Conservation (phyloP, 768 basidiomycete genomes). For the Coprinopsis marcescibilis region DNA sequence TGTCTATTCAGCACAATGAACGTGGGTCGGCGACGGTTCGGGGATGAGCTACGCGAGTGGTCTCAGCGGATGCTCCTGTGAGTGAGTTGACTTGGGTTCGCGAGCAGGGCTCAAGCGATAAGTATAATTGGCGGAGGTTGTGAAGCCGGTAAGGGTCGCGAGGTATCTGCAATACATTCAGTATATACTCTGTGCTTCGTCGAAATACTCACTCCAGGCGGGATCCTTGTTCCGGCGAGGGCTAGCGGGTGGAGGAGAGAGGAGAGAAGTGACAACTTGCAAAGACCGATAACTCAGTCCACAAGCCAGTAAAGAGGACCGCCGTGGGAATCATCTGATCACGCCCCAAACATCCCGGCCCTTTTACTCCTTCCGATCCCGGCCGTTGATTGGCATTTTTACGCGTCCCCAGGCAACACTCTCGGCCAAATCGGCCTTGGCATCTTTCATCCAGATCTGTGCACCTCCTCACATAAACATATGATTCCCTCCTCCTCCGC, state of each 20-base stretch:
- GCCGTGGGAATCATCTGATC: too few species aligned
- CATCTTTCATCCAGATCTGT: too few species aligned
- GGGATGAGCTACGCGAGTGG: conserved; percentile 33
- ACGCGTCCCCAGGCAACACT: too few species aligned
- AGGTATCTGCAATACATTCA: conserved; percentile 48
- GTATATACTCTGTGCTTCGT: conserved; percentile 10
- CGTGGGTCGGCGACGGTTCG: conserved; percentile 2
- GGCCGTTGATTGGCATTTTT: too few species aligned
- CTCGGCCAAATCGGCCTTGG: too few species aligned
- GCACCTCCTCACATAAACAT: too few species aligned
- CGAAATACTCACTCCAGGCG: conserved; percentile 37
- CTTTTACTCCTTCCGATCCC: too few species aligned
- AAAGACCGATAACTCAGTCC: too few species aligned
- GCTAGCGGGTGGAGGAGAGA: conserved; percentile 27
- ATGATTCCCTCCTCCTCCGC: too few species aligned
- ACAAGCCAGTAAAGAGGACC: too few species aligned
- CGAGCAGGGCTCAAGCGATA: conserved; percentile 71
- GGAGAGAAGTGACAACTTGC: conserved; percentile 11
- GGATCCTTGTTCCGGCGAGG: conserved; percentile 42
- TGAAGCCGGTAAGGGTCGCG: conserved; percentile 93
- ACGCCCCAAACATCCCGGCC: too few species aligned
- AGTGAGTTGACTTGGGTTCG: conserved; percentile 21
- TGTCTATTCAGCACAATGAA: conserved; percentile 9
- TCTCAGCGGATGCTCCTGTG: conserved; percentile 32
- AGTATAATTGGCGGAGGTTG: conserved; percentile 34